Evolutionary conservation across 768 basidiomycete genomes (phyloP).

Genomic region (Tubosaeta sp.): DNA sequence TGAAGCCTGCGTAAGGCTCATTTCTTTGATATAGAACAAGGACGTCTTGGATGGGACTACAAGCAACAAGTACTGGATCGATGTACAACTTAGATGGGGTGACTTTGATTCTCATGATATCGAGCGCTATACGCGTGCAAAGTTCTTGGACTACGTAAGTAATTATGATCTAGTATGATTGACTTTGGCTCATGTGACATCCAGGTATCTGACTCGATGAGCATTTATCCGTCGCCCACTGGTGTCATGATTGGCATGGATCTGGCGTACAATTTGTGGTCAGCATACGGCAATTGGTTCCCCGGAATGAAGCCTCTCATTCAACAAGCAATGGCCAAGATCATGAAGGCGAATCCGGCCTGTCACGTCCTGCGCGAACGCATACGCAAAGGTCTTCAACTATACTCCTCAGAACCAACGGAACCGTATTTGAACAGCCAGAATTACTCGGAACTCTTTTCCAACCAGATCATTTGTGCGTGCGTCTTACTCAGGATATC

Average conservation of each 20-base stretch:
- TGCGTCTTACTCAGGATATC: conserved; percentile 4
- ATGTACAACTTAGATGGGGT: conserved; percentile 93
- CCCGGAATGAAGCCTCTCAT: conserved; percentile 97
- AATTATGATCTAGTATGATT: neutral
- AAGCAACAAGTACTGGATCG: conserved; percentile 98
- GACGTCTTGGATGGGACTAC: conserved; percentile 98
- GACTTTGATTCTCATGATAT: conserved; percentile 99
- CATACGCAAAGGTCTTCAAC: conserved; percentile 95
- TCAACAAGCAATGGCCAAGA: conserved; percentile 98
- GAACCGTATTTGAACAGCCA: conserved; percentile 99
- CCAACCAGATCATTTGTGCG: conserved; percentile 94
- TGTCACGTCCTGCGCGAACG: conserved; percentile 97
- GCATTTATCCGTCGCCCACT: conserved; percentile 98
- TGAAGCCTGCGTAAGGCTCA: conserved; percentile 3
- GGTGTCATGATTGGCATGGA: conserved; percentile 99
- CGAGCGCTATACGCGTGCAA: conserved; percentile 96
- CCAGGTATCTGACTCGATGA: conserved; percentile 93
- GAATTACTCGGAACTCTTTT: conserved; percentile 94
- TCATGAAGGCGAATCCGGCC: conserved; percentile 99
- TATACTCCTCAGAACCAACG: conserved; percentile 98
- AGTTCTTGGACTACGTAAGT: conserved; percentile 94
- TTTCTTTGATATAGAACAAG: conserved; percentile 55
- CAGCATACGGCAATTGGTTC: conserved; percentile 99
- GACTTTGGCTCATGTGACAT: conserved; percentile 1
- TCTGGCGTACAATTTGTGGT: conserved; percentile 97